Percentiles rank a stretch among this genome's conserved stretches.
These are phyloP conservation scores for Epichloe baconii DNA, from an alignment of 2,329 filamentous ascomycete species.

Conservation along the genomic window DNA sequence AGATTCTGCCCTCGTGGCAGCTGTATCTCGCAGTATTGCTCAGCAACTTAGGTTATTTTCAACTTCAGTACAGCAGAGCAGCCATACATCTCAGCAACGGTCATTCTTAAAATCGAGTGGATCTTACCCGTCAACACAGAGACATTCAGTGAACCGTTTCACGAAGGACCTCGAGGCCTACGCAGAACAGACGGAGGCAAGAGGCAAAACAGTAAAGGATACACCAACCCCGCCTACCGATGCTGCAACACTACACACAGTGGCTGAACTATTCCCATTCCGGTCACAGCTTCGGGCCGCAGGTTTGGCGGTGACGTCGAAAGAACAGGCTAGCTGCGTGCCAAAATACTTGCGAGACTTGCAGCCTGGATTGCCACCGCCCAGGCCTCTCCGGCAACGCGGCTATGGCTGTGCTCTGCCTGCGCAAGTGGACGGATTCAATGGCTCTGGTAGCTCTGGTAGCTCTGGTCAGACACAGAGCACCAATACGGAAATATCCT, in stretches of 20 bases:
- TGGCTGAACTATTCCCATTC: slow-evolving; percentile 40
- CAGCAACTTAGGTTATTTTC: slow-evolving; percentile 32
- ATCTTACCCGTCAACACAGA: slow-evolving; percentile 31
- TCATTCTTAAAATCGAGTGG: slow-evolving; percentile 4
- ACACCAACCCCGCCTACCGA: slow-evolving; percentile 29
- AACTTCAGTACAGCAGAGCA: slow-evolving; percentile 6
- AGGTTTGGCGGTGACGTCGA: slow-evolving; percentile 43
- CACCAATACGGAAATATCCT: slow-evolving; percentile 19
- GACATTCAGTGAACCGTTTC: slow-evolving; percentile 26
- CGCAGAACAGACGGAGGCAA: slow-evolving; percentile 21
- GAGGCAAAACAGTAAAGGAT: slow-evolving; percentile 24
- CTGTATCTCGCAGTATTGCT: slow-evolving; percentile 30
- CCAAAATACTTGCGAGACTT: slow-evolving; percentile 8
- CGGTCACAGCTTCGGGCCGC: slow-evolving; percentile 38
- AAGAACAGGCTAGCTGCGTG: slow-evolving; percentile 25
- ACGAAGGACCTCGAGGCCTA: slow-evolving; percentile 18
- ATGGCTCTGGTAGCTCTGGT: slow-evolving; percentile 6
- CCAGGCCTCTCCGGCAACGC: not conserved
- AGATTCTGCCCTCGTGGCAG: slow-evolving; percentile 29
- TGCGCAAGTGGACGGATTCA: slow-evolving; percentile 18
- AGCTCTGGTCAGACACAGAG: slow-evolving; percentile 11
- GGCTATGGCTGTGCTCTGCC: not conserved
- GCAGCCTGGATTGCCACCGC: not conserved
- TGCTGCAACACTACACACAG: slow-evolving; percentile 33
- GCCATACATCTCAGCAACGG: not conserved